A percentile compares a stretch with the other conserved stretches of the same genome.
phyloP scores from a whole-genome alignment of 2,329 filamentous ascomycete species.

The Monosporascus sp. region DNA sequence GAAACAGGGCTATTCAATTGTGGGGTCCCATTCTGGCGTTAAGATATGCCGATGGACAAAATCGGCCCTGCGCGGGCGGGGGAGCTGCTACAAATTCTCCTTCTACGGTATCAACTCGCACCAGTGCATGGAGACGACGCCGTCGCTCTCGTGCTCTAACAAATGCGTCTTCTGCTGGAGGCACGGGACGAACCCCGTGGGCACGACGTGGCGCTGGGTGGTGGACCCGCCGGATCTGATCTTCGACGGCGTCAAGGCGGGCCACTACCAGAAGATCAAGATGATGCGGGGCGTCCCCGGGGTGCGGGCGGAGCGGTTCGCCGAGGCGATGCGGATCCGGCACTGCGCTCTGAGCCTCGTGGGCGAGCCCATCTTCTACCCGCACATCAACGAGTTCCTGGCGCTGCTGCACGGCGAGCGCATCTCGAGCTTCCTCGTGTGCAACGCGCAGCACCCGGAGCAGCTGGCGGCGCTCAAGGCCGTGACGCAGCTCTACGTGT shows the following conservation, averaged over 20 bases:
- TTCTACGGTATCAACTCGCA: slow-evolving; percentile 97
- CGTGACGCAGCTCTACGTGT: slow-evolving; percentile 94
- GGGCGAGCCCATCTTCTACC: slow-evolving; percentile 98
- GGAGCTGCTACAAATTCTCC: slow-evolving; percentile 95
- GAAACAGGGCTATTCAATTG: slow-evolving; percentile 93
- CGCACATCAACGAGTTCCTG: slow-evolving; percentile 90
- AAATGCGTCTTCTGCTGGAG: slow-evolving; percentile 99
- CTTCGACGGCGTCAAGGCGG: slow-evolving; percentile 82
- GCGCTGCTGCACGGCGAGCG: slow-evolving; percentile 75
- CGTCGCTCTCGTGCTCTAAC: slow-evolving; percentile 91
- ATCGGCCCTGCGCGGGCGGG: slow-evolving; percentile 85
- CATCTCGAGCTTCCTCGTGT: slow-evolving; percentile 93
- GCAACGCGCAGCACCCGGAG: slow-evolving; percentile 94
- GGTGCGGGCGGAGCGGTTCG: slow-evolving; percentile 84
- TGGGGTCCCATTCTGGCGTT: slow-evolving; percentile 91
- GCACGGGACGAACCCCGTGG: slow-evolving; percentile 93
- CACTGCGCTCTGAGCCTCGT: slow-evolving; percentile 92
- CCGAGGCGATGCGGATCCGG: slow-evolving; percentile 86
- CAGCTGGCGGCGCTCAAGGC: slow-evolving; percentile 76
- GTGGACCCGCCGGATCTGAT: slow-evolving; percentile 88
- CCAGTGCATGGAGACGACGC: slow-evolving; percentile 97
- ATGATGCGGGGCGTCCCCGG: slow-evolving; percentile 93
- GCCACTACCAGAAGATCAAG: slow-evolving; percentile 96
- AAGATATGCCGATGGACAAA: slow-evolving; percentile 99
- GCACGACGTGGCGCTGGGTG: slow-evolving; percentile 94